These are phyloP conservation scores for Elasticomyces elasticus DNA, from an alignment of 495 filamentous ascomycete species.

Conservation along the genomic window DNA sequence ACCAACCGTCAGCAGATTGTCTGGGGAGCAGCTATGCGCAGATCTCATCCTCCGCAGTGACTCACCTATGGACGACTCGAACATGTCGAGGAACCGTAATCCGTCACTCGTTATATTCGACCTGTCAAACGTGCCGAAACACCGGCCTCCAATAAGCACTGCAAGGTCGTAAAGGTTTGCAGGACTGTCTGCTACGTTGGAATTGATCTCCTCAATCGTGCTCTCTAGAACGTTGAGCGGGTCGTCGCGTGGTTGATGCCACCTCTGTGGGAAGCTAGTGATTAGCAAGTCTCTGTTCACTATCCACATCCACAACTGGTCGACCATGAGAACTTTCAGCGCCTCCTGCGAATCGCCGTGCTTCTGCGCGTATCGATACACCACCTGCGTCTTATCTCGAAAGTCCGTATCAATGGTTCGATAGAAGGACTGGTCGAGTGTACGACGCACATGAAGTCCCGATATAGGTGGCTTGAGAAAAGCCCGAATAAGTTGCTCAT, in stretches of 20 bases:
- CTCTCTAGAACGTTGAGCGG: not conserved
- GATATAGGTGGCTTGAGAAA: constrained; percentile 24
- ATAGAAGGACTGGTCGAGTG: constrained; percentile 63
- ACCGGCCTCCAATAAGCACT: constrained; percentile 54
- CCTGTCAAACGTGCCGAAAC: constrained; percentile 55
- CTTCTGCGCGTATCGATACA: constrained; percentile 51
- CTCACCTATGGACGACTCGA: no score
- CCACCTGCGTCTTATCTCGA: constrained; percentile 60
- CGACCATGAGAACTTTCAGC: constrained; percentile 65
- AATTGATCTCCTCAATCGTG: not conserved
- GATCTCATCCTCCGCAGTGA: no score
- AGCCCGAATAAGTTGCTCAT: constrained; percentile 29
- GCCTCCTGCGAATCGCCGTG: constrained; percentile 35
- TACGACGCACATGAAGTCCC: constrained; percentile 56
- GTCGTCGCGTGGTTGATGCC: constrained; percentile 61
- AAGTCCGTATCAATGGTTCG: constrained; percentile 58
- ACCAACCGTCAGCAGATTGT: no score
- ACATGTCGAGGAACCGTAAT: constrained; percentile 65
- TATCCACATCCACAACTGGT: constrained; percentile 66
- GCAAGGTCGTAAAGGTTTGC: constrained; percentile 51
- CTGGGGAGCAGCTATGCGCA: no score
- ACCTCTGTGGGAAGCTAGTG: constrained; percentile 58
- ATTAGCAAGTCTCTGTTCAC: constrained; percentile 55
- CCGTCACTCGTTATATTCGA: constrained; percentile 52
- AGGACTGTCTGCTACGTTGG: not conserved